phyloP scores from a whole-genome alignment of 495 filamentous ascomycete genomes.

The Penicillium steckii region DNA sequence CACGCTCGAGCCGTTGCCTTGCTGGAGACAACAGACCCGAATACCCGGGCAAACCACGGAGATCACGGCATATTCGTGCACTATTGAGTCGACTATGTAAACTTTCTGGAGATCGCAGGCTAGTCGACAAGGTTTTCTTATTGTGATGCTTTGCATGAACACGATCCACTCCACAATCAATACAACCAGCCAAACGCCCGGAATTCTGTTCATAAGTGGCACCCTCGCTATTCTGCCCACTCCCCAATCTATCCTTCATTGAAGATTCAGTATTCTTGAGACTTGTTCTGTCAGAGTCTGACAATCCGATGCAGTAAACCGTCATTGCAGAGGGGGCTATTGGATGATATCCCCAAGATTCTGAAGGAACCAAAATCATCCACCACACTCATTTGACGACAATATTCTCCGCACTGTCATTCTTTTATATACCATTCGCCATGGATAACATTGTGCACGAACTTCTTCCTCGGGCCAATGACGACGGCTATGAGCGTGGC shows the following conservation, averaged over 20 bases:
- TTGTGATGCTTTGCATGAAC: constrained; percentile 9
- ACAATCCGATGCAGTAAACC: not conserved
- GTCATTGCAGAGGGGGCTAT: not conserved
- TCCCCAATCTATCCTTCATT: not conserved
- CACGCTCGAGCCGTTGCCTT: not conserved
- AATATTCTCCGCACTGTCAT: not conserved
- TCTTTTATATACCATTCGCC: constrained; percentile 4
- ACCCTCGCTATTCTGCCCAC: not conserved
- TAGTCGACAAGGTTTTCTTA: constrained; percentile 3
- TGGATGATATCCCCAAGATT: not conserved
- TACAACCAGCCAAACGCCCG: not conserved
- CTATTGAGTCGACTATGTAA: constrained; percentile 25
- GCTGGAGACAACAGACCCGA: not conserved
- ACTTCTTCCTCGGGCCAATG: constrained; percentile 16
- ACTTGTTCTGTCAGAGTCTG: not conserved
- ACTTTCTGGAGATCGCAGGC: constrained; percentile 1
- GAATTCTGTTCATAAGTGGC: not conserved
- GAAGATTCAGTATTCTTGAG: not conserved
- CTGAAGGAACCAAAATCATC: not conserved
- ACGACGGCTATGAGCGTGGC: constrained; percentile 26
- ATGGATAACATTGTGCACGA: constrained; percentile 23
- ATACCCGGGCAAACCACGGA: not conserved
- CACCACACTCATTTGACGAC: constrained; percentile 16
- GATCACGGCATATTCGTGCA: constrained; percentile 15
- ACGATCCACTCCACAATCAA: constrained; percentile 13